These are phyloP conservation scores for Cladophialophora exuberans DNA, from an alignment of 2,329 filamentous ascomycete species.

Conservation along the genomic window DNA sequence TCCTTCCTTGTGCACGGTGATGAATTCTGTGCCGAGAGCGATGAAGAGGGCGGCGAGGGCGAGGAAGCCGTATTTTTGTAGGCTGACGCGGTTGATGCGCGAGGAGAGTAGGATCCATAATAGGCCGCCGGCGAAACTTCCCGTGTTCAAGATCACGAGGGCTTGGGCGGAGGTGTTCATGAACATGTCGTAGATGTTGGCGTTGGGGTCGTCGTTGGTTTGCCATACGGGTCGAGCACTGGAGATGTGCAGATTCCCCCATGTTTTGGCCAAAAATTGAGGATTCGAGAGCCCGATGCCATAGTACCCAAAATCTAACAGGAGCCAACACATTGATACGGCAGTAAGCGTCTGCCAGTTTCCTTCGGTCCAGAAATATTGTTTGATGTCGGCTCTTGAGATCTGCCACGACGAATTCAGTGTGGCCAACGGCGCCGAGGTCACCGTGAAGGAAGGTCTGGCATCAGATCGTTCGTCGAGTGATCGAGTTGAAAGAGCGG, in stretches of 20 bases:
- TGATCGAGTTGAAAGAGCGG: slow-evolving; percentile 33
- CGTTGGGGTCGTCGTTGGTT: slow-evolving; percentile 41
- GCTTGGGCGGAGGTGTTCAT: slow-evolving; percentile 44
- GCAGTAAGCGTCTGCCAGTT: slow-evolving; percentile 48
- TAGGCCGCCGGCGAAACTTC: slow-evolving; percentile 47
- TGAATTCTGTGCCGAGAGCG: slow-evolving; percentile 47
- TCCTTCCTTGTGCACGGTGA: slow-evolving; percentile 41
- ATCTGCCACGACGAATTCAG: slow-evolving; percentile 47
- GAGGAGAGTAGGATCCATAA: slow-evolving; percentile 46
- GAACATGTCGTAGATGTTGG: slow-evolving; percentile 48
- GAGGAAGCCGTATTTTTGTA: slow-evolving; percentile 51
- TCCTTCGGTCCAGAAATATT: slow-evolving; percentile 48
- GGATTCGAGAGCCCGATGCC: slow-evolving; percentile 55
- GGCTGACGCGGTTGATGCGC: slow-evolving; percentile 44
- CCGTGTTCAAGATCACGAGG: slow-evolving; percentile 46
- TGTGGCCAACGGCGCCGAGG: slow-evolving; percentile 38
- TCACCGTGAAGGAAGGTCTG: slow-evolving; percentile 24
- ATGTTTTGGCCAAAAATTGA: slow-evolving; percentile 47
- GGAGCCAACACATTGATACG: slow-evolving; percentile 58
- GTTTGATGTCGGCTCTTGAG: slow-evolving; percentile 42
- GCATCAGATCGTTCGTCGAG: slow-evolving; percentile 23
- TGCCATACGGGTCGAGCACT: slow-evolving; percentile 39
- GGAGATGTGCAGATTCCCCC: slow-evolving; percentile 40
- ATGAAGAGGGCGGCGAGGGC: slow-evolving; percentile 48
- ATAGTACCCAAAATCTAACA: slow-evolving; percentile 62